Evolutionary conservation across 495 filamentous ascomycete genomes (phyloP).

Genomic region (Lasiosphaeria hispida): DNA sequence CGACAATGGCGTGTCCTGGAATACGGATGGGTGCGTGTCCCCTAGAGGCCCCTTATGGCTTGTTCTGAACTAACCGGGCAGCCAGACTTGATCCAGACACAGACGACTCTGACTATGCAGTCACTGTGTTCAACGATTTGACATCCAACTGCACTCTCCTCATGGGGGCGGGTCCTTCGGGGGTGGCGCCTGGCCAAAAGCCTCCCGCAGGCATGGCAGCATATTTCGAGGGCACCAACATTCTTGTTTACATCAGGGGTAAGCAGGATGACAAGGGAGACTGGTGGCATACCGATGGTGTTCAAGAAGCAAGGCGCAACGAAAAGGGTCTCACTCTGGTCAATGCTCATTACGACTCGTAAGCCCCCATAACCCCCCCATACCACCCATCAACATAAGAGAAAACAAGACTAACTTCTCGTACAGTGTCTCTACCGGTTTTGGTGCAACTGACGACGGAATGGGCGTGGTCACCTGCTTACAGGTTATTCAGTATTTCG

Average conservation of each 20-base stretch:
- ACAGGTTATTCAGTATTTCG: slow-evolving; percentile 88
- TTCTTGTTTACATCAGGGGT: slow-evolving; percentile 87
- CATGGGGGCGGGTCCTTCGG: slow-evolving; percentile 21
- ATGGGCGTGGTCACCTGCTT: slow-evolving; percentile 82
- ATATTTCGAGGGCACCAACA: slow-evolving; percentile 92
- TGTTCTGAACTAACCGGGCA: background rate
- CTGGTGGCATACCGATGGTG: slow-evolving; percentile 58
- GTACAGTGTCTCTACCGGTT: slow-evolving; percentile 77
- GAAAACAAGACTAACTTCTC: slow-evolving; percentile 13
- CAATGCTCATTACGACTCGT: slow-evolving; percentile 88
- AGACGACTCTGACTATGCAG: slow-evolving; percentile 23
- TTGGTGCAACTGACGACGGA: slow-evolving; percentile 90
- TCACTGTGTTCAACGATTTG: slow-evolving; percentile 75
- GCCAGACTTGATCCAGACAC: slow-evolving; percentile 3
- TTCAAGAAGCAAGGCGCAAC: slow-evolving; percentile 43
- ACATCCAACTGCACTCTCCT: slow-evolving; percentile 69
- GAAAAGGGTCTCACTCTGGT: slow-evolving; percentile 79
- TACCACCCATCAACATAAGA: background rate
- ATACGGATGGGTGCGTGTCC: slow-evolving; percentile 27
- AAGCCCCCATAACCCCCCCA: slow-evolving; percentile 4
- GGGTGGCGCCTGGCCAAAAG: slow-evolving; percentile 20
- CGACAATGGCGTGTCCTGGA: slow-evolving; percentile 47
- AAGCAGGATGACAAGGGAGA: slow-evolving; percentile 63
- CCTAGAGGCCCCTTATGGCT: background rate
- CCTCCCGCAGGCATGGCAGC: slow-evolving; percentile 38